Conservation (phyloP, 257 asterid species). For the Thymus mandschuricus region DNA sequence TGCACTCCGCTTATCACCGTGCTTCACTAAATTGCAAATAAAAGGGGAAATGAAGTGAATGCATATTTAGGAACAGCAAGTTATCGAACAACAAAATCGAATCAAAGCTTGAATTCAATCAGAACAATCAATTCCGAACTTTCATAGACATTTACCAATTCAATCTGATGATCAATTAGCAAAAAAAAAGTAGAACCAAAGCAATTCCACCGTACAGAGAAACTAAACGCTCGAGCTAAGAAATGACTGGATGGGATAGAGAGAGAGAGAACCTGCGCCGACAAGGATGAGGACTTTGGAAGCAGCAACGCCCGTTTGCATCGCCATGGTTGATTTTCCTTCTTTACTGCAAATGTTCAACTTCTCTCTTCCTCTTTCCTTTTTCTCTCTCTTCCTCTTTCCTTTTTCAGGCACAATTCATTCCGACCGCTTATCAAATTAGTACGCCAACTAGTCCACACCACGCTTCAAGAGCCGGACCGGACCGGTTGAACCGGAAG, state of each 20-base stretch:
- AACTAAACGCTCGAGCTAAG: neutral
- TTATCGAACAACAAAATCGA: slow-evolving; percentile 1
- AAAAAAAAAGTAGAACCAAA: slow-evolving; percentile 1
- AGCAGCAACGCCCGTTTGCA: slow-evolving; percentile 78
- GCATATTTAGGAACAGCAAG: slow-evolving; percentile 1
- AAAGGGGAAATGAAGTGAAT: slow-evolving; percentile 22
- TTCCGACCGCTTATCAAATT: slow-evolving; percentile 20
- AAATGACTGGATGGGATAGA: neutral
- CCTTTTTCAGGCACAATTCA: neutral
- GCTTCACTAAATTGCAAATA: slow-evolving; percentile 1
- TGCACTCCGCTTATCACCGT: slow-evolving; percentile 24
- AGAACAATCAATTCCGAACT: slow-evolving; percentile 13
- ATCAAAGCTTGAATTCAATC: slow-evolving; percentile 7
- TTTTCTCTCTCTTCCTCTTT: neutral
- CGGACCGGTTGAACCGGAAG: no score
- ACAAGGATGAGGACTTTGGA: slow-evolving; percentile 75
- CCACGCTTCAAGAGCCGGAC: no score
- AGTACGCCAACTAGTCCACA: no score
- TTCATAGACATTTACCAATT: slow-evolving; percentile 5
- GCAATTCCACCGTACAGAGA: neutral
- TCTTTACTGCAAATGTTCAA: slow-evolving; percentile 26
- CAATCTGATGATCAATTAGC: slow-evolving; percentile 27
- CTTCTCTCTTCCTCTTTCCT: neutral
- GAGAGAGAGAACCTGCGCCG: slow-evolving; percentile 62
- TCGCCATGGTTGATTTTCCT: slow-evolving; percentile 55